Evolutionary conservation across 2,329 filamentous ascomycete genomes (phyloP).

Genomic region (Neonectria ditissima): DNA sequence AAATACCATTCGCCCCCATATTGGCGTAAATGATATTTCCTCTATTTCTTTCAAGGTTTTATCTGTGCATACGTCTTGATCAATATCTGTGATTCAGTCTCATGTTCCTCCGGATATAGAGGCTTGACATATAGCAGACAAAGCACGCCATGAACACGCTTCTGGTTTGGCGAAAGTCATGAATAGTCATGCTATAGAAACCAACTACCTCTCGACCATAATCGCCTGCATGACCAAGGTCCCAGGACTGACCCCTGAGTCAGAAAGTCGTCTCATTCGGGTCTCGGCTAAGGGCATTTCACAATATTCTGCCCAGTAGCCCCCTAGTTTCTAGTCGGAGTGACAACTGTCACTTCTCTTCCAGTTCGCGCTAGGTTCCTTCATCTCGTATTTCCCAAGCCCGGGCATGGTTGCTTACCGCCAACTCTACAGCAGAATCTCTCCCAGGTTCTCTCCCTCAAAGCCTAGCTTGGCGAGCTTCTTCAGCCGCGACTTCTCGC

Average conservation of each 20-base stretch:
- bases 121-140: too few relatives aligned
- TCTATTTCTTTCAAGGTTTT: not conserved
- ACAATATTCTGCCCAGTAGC: slow-evolving; percentile 70
- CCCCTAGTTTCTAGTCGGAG: slow-evolving; percentile 42
- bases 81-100: not conserved
- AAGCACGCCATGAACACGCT: not conserved
- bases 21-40: not conserved
- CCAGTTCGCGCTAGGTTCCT: slow-evolving; percentile 12
- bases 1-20: not conserved
- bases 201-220: slow-evolving; percentile 31
- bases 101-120: not conserved
- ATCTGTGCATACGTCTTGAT: not conserved
- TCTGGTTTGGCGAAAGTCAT: slow-evolving; percentile 15
- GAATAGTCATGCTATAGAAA: slow-evolving; percentile 34
- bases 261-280: slow-evolving; percentile 17
- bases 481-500: slow-evolving; percentile 78
- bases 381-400: slow-evolving; percentile 1
- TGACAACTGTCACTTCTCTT: slow-evolving; percentile 19
- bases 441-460: slow-evolving; percentile 85
- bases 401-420: slow-evolving; percentile 40
- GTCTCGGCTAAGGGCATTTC: slow-evolving; percentile 62
- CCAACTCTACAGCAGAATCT: slow-evolving; percentile 71
- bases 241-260: slow-evolving; percentile 19
- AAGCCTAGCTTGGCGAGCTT: slow-evolving; percentile 85
- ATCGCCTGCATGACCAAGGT: slow-evolving; percentile 20